A percentile compares a stretch with the other conserved stretches of the same genome.
Evolutionary conservation across 805 yeast species (phyloP).

Genomic region (Barnettozyma wickerhamii): DNA sequence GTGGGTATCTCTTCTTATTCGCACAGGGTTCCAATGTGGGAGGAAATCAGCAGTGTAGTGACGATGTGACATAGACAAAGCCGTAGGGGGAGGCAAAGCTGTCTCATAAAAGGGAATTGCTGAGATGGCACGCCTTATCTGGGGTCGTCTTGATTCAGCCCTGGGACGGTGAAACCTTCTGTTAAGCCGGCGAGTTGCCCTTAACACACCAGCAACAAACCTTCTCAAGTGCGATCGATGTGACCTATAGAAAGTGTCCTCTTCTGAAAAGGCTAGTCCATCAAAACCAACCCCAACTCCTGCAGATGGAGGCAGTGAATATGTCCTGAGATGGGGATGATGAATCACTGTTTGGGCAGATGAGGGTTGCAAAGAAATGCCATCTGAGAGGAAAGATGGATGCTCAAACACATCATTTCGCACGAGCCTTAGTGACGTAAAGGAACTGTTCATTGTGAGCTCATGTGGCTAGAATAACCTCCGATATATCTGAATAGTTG

Average conservation of each 20-base stretch:
- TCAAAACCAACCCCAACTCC: no score
- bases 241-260: no score
- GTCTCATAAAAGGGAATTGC: slow-evolving; percentile 5
- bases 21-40: slow-evolving; percentile 6
- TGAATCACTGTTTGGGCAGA: neutral
- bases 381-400: neutral
- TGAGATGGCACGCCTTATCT: neutral
- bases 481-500: no score
- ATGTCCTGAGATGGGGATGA: neutral
- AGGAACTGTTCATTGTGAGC: neutral
- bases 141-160: neutral
- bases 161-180: neutral
- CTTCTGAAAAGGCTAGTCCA: no score
- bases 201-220: neutral
- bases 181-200: slow-evolving; percentile 1
- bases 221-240: neutral
- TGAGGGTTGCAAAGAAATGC: no score
- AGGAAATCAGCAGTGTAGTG: neutral
- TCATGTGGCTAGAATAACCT: no score
- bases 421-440: neutral
- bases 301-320: neutral
- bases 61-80: neutral
- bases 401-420: neutral
- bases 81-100: neutral
- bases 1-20: slow-evolving; percentile 8